Percentiles rank a stretch among this genome's conserved stretches.
Evolutionary conservation across 148 eudicot genomes (phyloP).

Genomic region (Fagopyrum tataricum): DNA sequence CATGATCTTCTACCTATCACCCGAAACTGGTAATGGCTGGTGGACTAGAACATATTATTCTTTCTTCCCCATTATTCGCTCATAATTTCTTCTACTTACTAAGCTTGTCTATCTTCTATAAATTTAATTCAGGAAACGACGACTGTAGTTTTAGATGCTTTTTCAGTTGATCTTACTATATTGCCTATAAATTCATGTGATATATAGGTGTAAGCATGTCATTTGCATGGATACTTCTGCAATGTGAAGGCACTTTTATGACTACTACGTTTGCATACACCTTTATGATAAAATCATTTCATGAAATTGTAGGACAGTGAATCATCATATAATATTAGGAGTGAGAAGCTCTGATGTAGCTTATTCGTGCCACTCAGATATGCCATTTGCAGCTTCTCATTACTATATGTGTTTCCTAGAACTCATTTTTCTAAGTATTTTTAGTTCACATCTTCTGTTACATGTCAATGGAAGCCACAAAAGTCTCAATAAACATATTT

Average conservation of each 20-base stretch:
- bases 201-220: conserved; percentile 2
- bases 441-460: neutral
- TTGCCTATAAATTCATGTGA: neutral
- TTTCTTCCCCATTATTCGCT: neutral
- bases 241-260: neutral
- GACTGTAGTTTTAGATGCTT: conserved; percentile 6
- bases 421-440: neutral
- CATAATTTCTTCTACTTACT: neutral
- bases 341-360: neutral
- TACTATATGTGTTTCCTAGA: neutral
- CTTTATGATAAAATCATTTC: neutral
- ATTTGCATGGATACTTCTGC: neutral
- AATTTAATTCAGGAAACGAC: neutral
- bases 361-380: neutral
- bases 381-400: conserved; percentile 5
- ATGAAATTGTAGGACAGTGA: neutral
- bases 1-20: neutral
- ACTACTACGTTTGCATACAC: neutral
- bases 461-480: neutral
- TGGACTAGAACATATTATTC: conserved; percentile 1
- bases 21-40: neutral
- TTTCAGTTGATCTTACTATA: neutral
- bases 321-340: neutral
- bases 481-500: neutral
- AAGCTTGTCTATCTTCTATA: neutral